Evolutionary conservation across 1,139 yeast genomes (phyloP).

Genomic region (Zygosaccharomyces pseudobailii): DNA sequence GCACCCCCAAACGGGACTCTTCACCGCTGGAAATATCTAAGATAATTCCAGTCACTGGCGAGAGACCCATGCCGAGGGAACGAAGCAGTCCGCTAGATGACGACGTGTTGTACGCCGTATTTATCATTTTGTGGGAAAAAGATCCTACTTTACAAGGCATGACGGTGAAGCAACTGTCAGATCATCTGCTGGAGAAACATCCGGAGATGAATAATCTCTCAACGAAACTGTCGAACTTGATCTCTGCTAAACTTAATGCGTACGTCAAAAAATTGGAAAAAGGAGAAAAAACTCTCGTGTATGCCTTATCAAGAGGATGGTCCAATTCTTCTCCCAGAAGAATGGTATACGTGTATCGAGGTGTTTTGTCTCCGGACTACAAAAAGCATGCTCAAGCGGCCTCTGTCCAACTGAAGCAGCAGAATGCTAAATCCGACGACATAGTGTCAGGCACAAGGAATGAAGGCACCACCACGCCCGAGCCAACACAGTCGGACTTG

Average conservation of each 20-base stretch:
- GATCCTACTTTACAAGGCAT: constrained; percentile 69
- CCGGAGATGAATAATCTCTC: constrained; percentile 78
- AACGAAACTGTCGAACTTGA: constrained; percentile 75
- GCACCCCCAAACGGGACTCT: constrained; percentile 15
- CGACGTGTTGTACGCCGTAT: constrained; percentile 69
- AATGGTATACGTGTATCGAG: constrained; percentile 83
- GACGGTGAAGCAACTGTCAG: constrained; percentile 84
- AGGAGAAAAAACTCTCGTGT: constrained; percentile 65
- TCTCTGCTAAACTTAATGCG: constrained; percentile 76
- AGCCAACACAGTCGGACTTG: background rate
- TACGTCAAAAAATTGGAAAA: constrained; percentile 77
- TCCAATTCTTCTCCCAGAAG: constrained; percentile 83
- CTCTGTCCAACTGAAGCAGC: constrained; percentile 33
- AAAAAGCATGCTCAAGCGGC: constrained; percentile 62
- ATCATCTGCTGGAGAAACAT: constrained; percentile 62
- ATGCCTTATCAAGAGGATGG: constrained; percentile 81
- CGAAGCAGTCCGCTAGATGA: constrained; percentile 65
- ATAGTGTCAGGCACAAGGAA: constrained; percentile 5
- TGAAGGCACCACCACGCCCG: constrained; percentile 8
- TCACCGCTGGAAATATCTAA: constrained; percentile 72
- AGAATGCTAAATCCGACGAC: constrained; percentile 8
- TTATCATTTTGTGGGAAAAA: constrained; percentile 60
- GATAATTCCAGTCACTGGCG: constrained; percentile 75
- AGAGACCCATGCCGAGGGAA: constrained; percentile 66
- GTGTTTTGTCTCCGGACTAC: constrained; percentile 65